Base-by-base conservation (phyloP, 2,329 filamentous ascomycete genomes). In the Xylaria sp. region DNA sequence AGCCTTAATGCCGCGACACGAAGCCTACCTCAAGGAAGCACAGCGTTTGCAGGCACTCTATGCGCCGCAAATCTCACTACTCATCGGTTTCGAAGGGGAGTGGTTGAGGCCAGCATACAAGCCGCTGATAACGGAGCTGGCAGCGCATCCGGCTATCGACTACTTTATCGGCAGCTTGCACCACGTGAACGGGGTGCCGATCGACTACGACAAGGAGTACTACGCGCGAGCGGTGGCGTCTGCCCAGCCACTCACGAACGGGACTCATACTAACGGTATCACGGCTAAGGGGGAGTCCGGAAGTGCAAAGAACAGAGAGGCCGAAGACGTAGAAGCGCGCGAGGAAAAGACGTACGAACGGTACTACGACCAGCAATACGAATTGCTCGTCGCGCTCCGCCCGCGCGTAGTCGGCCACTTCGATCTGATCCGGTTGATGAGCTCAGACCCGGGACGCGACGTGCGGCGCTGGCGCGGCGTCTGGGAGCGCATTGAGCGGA, bases 121-220 rank as follows among this genome's bases (percentile, higher is more conserved):
- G 0, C 71, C 83, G 1, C 82, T 91, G 56, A 90, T 97, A 67
- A 77, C 82, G 41, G 74, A 80, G 12, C 86, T 93, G 2, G 82
- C 91, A 25, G 78, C 84, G 7, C 85, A 88, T 70, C 87, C 93
- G 48, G 81, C 82, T 10, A 86, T 97, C 70, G 95, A 98, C 82
- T 93, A 97, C 82, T 97, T 98, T 83, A 86, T 99, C 77, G 96
- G 96, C 67, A 97, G 93, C 1, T 87, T 98, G 58, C 96, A 99
- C 82, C 96, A 99, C 80, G 92, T 94, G 8, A 89, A 93, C 77
- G 90, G 90, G 18, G 85, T 95, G 52, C 94, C 96, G 7, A 97
- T 99, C 77, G 96, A 99, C 83, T 97, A 92, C 79, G 91, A 97
- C 81, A 81, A 80, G 6, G 82, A 83, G 0, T 86, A 87, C 78